These are phyloP conservation scores for Leptodermis oblonga DNA, from an alignment of 257 asterid species.

Conservation along the genomic window DNA sequence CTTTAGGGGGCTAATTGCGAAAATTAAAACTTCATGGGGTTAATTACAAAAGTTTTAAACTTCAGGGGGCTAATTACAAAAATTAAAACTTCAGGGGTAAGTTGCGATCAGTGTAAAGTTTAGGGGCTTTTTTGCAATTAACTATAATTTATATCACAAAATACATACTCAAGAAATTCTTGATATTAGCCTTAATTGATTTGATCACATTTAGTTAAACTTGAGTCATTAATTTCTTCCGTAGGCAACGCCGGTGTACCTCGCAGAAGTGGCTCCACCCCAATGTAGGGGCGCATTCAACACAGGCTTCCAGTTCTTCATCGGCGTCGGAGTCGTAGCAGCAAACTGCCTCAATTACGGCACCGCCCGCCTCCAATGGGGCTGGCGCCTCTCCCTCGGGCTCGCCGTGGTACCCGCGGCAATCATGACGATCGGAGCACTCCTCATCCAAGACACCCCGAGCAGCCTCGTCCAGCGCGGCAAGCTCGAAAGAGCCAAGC, in stretches of 20 bases:
- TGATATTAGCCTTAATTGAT: too few relatives aligned
- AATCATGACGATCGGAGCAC: slow-evolving; percentile 9
- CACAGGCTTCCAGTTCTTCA: slow-evolving; percentile 22
- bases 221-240: too few relatives aligned
- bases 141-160: too few relatives aligned
- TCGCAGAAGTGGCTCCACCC: slow-evolving; percentile 25
- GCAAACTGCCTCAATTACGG: slow-evolving; percentile 16
- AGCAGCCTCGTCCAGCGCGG: slow-evolving; percentile 12
- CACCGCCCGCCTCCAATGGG: slow-evolving; percentile 15
- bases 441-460: slow-evolving; percentile 18
- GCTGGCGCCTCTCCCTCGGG: slow-evolving; percentile 21
- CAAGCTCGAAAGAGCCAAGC: slow-evolving; percentile 6
- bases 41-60: too few relatives aligned
- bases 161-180: too few relatives aligned
- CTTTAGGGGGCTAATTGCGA: too few relatives aligned
- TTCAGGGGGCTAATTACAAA: too few relatives aligned
- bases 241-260: slow-evolving; percentile 22
- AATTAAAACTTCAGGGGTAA: too few relatives aligned
- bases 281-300: slow-evolving; percentile 26
- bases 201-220: too few relatives aligned
- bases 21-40: too few relatives aligned
- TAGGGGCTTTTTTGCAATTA: too few relatives aligned
- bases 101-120: too few relatives aligned
- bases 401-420: slow-evolving; percentile 17
- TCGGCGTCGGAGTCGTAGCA: slow-evolving; percentile 9